Evolutionary conservation across 2,329 filamentous ascomycete species (phyloP), one percentile per base, ranked within the genome.

Genomic region (Periglandula ipomoeae): DNA sequence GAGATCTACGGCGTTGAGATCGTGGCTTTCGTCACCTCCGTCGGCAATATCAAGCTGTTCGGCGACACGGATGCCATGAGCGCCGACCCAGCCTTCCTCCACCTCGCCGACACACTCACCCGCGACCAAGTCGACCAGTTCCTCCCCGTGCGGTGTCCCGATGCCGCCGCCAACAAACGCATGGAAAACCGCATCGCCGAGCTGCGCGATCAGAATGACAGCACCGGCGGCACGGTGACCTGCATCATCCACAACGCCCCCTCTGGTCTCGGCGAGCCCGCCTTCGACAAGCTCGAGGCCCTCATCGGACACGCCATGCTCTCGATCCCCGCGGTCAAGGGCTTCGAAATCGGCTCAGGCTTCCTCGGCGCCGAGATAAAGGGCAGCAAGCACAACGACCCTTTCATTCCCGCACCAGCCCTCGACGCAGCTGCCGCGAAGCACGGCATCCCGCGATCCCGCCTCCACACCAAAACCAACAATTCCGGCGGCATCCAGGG

Each of bases 401-500:
- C 87, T 48, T 66, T 66, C 39, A 55, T 61, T 41, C 43, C 60
- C 15, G 50, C 58, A 15, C 64, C 75, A n/a, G 67, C 70, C 23
- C 60, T 67, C 48, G 66, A 70, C 30, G 72, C 69, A 2, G 73
- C 72, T 13, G 73, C 72, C 15, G 68, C 68, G 22, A 63, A 61
- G 42, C 67, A 69, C 20, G 73, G 73, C 26, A 65, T 75, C 15
- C 67, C 71, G 26, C 70, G 72, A 50, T 80, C 85, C 17, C 77
- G 74, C 53, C 77, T 96, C 47, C 84, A 82, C 8, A 96, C 91
- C 49, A 87, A 85, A 72, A 96, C 91, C 23, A 97, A 97, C 74
- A 89, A 95, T 74, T 91, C 85, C 2, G 91, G 91, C 11, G 93
- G 91, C 55, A 88, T 97, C 58, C 91, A 97, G 71, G 93, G 91